Base-by-base conservation (phyloP, 2,329 filamentous ascomycete species). In the Stenocarpella maydis region DNA sequence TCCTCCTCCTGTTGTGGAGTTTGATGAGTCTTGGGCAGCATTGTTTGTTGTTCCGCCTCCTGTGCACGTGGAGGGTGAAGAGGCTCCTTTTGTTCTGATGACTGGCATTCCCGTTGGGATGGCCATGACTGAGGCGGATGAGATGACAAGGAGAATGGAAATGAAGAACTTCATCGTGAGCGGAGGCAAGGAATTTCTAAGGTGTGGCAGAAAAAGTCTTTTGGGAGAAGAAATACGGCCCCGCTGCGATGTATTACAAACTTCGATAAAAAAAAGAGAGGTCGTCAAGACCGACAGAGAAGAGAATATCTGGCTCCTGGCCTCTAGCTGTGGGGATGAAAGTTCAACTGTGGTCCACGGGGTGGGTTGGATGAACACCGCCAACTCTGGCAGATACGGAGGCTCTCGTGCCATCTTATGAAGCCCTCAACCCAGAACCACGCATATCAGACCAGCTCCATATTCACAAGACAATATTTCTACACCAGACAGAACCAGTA, bases 131-230 rank as follows among this genome's bases (percentile, higher is more conserved):
- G 66, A 63, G 37, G 66, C 41, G 21, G 66, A 64, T 19, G 60
- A 43, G 47, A 53, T 39, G 17, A 68, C 34, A 50, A 68, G 54
- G 24, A 68, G 66, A 17, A 54, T 21, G 24, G 47, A 63, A 24
- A 39, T 41, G 49, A 64, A 45, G 34, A 52, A 64, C 37, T 68
- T 63, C 66, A 68, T 68, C 26, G 63, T 68, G 34, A 19, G 24
- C 14, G 17, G n/a, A 4, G 26, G 49, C 7, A 10, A 9, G 21
- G 6, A 3, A 12, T 26, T 19, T 61, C 17, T 17, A 5, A 15
- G 19, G 9, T 9, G 1, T 34, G n/a, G 15, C 17, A 12, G 15
- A 37, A 37, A 10, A 37, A 8, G 8, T 31, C 4, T 37, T 9
- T 34, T 47, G 19, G 3, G 39, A 28, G 28, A 43, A 67, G 17